Evolutionary conservation across 1,139 yeast genomes (phyloP).

Genomic region (Suhomyces yuchorum): DNA sequence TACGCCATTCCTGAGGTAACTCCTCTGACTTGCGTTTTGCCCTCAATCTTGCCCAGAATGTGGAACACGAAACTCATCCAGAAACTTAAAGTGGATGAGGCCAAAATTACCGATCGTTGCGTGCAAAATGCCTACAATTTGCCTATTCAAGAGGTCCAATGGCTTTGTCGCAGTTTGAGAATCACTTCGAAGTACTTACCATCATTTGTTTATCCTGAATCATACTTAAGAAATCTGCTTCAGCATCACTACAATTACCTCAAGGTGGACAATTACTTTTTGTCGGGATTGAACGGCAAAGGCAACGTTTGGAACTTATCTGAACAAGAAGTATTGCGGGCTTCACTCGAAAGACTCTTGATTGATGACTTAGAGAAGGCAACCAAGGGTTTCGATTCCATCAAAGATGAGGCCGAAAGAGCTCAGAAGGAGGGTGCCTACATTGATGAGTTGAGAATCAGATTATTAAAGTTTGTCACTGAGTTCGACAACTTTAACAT

Average conservation of each 20-base stretch:
- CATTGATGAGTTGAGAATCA: slow-evolving; percentile 27
- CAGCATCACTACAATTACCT: slow-evolving; percentile 46
- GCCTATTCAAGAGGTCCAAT: slow-evolving; percentile 35
- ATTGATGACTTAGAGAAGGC: slow-evolving; percentile 30
- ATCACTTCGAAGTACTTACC: slow-evolving; percentile 47
- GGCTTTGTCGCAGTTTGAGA: slow-evolving; percentile 37
- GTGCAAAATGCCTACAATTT: slow-evolving; percentile 47
- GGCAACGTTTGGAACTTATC: slow-evolving; percentile 53
- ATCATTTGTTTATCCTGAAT: slow-evolving; percentile 36
- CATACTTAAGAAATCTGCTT: slow-evolving; percentile 39
- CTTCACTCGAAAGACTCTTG: slow-evolving; percentile 55
- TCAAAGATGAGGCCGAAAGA: slow-evolving; percentile 18
- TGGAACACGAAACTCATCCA: slow-evolving; percentile 26
- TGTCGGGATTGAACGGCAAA: slow-evolving; percentile 41
- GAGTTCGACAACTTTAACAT: slow-evolving; percentile 38
- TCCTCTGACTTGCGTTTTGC: slow-evolving; percentile 70
- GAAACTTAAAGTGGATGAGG: slow-evolving; percentile 2
- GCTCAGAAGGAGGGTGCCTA: slow-evolving; percentile 17
- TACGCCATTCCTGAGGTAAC: slow-evolving; percentile 61
- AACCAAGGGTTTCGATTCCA: slow-evolving; percentile 18
- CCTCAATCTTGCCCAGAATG: slow-evolving; percentile 45
- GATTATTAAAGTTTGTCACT: slow-evolving; percentile 33
- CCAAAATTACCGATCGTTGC: neutral
- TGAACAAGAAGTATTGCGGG: slow-evolving; percentile 44
- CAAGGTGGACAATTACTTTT: slow-evolving; percentile 52